phyloP scores from a whole-genome alignment of 305 asterid genomes.

The Fraxinus baroniana region DNA sequence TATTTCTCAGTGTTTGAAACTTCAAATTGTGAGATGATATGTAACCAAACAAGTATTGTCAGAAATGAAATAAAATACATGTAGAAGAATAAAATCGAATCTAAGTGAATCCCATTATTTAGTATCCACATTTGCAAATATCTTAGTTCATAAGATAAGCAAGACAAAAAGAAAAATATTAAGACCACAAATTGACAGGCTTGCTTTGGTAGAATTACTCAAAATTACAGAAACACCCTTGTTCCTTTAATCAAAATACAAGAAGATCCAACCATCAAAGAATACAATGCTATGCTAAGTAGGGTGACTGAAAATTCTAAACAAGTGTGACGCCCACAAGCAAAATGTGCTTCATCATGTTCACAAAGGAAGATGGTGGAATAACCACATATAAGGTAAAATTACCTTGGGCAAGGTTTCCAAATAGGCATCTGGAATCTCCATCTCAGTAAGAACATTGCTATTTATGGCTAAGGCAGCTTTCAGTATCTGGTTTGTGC shows the following conservation, averaged over 20 bases:
- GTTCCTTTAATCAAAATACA: not conserved
- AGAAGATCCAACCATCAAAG: not conserved
- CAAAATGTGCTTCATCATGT: not conserved
- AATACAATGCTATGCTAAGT: not conserved
- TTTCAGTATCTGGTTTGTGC: slow-evolving; percentile 89
- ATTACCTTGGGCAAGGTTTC: slow-evolving; percentile 86
- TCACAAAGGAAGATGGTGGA: not conserved
- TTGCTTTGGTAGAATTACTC: not conserved
- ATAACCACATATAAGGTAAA: not conserved
- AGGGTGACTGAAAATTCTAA: not conserved
- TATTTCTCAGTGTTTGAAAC: not conserved
- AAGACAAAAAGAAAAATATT: not conserved
- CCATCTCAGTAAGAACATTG: slow-evolving; percentile 90
- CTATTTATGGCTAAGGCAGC: slow-evolving; percentile 93
- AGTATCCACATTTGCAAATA: not conserved
- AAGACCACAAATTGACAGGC: not conserved
- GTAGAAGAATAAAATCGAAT: not conserved
- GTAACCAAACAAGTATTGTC: not conserved
- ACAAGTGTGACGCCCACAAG: not conserved
- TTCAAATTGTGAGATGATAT: not conserved
- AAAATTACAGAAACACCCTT: not conserved
- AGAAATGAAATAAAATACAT: not conserved
- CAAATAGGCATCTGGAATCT: slow-evolving; percentile 72
- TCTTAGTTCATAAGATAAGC: not conserved
- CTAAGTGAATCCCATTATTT: not conserved